Base-by-base conservation (phyloP, 225 moss, liverwort and hornwort species). In the Polytrichum commune region DNA sequence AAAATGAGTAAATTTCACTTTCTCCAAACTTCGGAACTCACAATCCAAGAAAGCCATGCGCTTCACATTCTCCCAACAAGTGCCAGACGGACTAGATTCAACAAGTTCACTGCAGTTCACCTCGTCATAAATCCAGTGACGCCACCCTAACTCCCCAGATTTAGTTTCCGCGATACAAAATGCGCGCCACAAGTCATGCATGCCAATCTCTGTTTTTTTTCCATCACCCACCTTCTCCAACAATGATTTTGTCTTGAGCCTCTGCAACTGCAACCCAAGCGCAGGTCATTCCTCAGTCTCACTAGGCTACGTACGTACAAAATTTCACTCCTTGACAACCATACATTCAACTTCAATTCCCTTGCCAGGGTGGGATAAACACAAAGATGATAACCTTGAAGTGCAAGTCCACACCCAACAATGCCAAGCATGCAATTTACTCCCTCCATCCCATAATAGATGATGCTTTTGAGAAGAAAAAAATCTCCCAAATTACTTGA, bases 131-230 rank as follows among this genome's bases (percentile, higher is more conserved):
- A 67, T 4, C 60, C 74, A 74, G 2, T 26, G 53, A 4, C 19
- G 60, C 26, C 58, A 2, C 19, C 1, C 32, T 18, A 58, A 57
- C 23, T 32, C 27, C 22, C 69, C 69, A 2, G 22, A 19, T 26
- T 58, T 27, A 3, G 58, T 32, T 53, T 74, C 67, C 30, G 18
- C 67, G 1, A 30, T 13, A 22, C 35, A 56, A 25, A 74, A 74
- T 25, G 60, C 74, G 2, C 35, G 38, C 67, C 66, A 74, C 74
- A 74, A 46, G 58, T 67, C 74, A 20, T 74, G 74, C 46, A 74
- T 53, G 16, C 27, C 8, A 7, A 74, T 20, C 1, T 24, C 5
- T 5, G 4, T 53, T 27, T 25, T 23, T 26, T 7, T 28, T 6
- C 67, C 74, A 53, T 53, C 74, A 30, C 30, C 30, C 60, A 9